Evolutionary conservation across 176 grass and related monocot genomes (phyloP).

Genomic region (Aechmea fasciata): DNA sequence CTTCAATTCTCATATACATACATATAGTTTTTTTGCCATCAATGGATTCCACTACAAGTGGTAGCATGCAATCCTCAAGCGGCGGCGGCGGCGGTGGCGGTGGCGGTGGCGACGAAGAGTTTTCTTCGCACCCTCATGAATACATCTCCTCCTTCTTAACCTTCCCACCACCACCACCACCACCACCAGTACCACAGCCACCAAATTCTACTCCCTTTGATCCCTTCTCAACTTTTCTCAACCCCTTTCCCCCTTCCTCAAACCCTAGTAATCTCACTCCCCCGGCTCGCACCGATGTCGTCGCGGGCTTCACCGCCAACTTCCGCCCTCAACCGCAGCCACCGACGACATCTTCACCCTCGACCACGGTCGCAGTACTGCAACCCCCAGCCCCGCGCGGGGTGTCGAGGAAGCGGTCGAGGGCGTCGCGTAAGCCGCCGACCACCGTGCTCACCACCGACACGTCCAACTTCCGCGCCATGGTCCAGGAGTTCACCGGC

Average conservation of each 20-base stretch:
- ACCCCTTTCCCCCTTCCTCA: conserved; percentile 30
- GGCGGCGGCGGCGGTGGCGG: conserved; percentile 18
- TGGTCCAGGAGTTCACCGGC: conserved; percentile 97
- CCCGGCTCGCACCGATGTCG: not conserved
- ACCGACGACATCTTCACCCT: not conserved
- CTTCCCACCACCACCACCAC: conserved; percentile 24
- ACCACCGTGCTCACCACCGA: conserved; percentile 89
- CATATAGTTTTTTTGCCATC: not conserved
- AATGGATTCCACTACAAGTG: conserved; percentile 88
- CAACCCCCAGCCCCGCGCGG: conserved; percentile 14
- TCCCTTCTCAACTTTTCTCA: conserved; percentile 28
- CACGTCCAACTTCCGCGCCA: conserved; percentile 80
- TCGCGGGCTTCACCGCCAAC: not conserved
- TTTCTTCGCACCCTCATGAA: conserved; percentile 27
- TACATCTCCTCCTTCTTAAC: conserved; percentile 32
- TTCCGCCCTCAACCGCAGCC: conserved; percentile 6
- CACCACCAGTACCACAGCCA: conserved; percentile 18
- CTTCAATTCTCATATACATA: not conserved
- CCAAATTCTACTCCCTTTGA: conserved; percentile 17
- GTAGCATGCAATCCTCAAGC: conserved; percentile 58
- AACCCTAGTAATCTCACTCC: not conserved
- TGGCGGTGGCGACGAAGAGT: conserved; percentile 56
- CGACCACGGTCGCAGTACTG: conserved; percentile 8
- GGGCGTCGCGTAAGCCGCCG: conserved; percentile 64
- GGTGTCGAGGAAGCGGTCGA: conserved; percentile 59